Percentiles rank a stretch among this genome's conserved stretches.
phyloP scores from a whole-genome alignment of 2,329 filamentous ascomycete genomes.

The Venturia oleaginea region DNA sequence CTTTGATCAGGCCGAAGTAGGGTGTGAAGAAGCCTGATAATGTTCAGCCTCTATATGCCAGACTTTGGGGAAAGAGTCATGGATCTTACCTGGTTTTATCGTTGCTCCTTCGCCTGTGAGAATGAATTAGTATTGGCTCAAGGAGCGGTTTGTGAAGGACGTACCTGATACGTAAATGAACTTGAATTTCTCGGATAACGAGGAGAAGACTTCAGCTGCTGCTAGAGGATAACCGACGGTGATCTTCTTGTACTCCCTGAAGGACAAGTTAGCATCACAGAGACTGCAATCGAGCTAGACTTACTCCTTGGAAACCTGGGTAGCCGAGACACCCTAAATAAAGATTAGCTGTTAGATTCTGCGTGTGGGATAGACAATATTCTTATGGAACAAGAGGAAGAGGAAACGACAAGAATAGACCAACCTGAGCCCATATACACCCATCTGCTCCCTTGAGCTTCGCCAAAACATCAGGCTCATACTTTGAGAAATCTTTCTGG shows the following conservation, averaged over 20 bases:
- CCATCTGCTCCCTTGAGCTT: slow-evolving; percentile 56
- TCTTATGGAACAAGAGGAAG: no score
- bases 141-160: background rate
- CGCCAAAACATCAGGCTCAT: slow-evolving; percentile 47
- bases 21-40: slow-evolving; percentile 36
- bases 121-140: background rate
- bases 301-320: slow-evolving; percentile 49
- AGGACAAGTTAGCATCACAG: background rate
- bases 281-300: slow-evolving; percentile 17
- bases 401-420: no score
- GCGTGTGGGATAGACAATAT: no score
- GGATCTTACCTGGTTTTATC: slow-evolving; percentile 37
- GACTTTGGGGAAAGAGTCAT: no score
- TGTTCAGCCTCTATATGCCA: no score
- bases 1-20: slow-evolving; percentile 57
- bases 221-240: slow-evolving; percentile 57
- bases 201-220: slow-evolving; percentile 52
- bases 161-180: slow-evolving; percentile 58
- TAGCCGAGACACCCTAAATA: slow-evolving; percentile 45
- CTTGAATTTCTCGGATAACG: slow-evolving; percentile 45
- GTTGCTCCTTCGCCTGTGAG: slow-evolving; percentile 42
- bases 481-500: slow-evolving; percentile 57
- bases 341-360: no score
- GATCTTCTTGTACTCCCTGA: slow-evolving; percentile 55
- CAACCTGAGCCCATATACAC: slow-evolving; percentile 62